phyloP scores from a whole-genome alignment of 768 basidiomycete species.

The Hericium rajendrae region DNA sequence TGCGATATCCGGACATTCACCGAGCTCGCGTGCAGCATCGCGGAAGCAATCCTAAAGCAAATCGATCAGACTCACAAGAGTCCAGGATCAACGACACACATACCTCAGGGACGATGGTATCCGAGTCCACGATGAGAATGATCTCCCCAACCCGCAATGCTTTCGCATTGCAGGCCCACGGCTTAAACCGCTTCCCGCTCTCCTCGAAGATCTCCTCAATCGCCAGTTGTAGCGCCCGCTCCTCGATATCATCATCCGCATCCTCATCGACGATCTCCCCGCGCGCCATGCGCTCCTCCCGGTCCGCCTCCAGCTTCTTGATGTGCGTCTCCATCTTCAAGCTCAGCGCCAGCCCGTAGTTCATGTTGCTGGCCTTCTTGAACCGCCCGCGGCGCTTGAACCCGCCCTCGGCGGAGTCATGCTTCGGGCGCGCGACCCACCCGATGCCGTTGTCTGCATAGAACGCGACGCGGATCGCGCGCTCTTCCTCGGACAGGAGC shows the following conservation, averaged over 20 bases:
- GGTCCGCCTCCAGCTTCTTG: slow-evolving; percentile 34
- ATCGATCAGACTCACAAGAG: neutral
- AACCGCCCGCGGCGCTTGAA: slow-evolving; percentile 81
- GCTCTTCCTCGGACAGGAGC: slow-evolving; percentile 49
- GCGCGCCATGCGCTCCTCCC: slow-evolving; percentile 24
- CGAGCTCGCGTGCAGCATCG: slow-evolving; percentile 80
- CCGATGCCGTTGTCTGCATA: slow-evolving; percentile 74
- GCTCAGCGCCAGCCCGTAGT: slow-evolving; percentile 66
- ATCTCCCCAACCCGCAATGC: slow-evolving; percentile 70
- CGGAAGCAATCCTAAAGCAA: slow-evolving; percentile 68
- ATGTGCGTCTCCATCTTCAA: slow-evolving; percentile 48
- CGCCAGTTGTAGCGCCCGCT: slow-evolving; percentile 61
- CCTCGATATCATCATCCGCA: slow-evolving; percentile 50
- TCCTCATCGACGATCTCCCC: slow-evolving; percentile 26
- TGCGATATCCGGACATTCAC: slow-evolving; percentile 72
- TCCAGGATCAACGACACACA: neutral
- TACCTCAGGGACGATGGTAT: slow-evolving; percentile 70
- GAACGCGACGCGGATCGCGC: slow-evolving; percentile 57
- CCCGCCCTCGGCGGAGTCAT: slow-evolving; percentile 49
- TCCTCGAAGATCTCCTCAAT: slow-evolving; percentile 63
- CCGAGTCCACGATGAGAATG: slow-evolving; percentile 76
- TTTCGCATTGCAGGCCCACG: slow-evolving; percentile 71
- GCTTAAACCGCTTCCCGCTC: slow-evolving; percentile 48
- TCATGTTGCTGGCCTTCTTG: slow-evolving; percentile 94
- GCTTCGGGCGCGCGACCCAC: slow-evolving; percentile 75